These are phyloP conservation scores for Arthonia radiata DNA, from an alignment of 495 filamentous ascomycete species.

Conservation along the genomic window DNA sequence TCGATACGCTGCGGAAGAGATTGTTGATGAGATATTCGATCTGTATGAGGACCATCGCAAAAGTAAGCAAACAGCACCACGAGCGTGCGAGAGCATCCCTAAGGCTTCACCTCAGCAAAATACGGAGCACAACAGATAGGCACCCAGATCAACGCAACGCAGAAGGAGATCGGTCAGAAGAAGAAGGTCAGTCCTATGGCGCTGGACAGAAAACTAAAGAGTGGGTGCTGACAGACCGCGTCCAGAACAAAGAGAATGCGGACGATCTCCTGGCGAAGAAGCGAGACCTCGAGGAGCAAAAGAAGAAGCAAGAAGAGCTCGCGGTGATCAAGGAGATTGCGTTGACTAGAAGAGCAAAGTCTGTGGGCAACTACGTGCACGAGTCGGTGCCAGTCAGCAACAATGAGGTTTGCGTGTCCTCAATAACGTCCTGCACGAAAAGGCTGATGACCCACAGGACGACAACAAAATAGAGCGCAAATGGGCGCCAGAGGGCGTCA, in stretches of 20 bases:
- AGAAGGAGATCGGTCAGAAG: constrained; percentile 75
- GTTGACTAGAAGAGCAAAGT: constrained; percentile 52
- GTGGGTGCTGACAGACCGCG: too few relatives aligned
- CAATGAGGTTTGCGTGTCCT: constrained; percentile 42
- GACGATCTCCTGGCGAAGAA: constrained; percentile 52
- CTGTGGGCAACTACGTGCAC: constrained; percentile 85
- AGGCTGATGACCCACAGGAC: constrained; percentile 22
- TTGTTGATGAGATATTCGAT: constrained; percentile 72
- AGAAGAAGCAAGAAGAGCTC: constrained; percentile 47
- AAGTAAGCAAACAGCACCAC: constrained; percentile 23
- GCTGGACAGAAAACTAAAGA: too few relatives aligned
- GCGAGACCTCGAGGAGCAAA: constrained; percentile 46
- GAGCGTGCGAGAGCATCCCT: neutral
- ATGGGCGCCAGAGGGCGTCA: constrained; percentile 55
- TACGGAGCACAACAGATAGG: constrained; percentile 61
- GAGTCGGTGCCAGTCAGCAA: constrained; percentile 73
- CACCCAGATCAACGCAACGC: constrained; percentile 59
- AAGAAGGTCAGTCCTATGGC: constrained; percentile 72
- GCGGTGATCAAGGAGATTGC: constrained; percentile 48
- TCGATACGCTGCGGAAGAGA: constrained; percentile 52
- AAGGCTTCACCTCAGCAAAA: constrained; percentile 24
- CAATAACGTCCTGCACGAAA: neutral
- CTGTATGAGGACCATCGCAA: constrained; percentile 69
- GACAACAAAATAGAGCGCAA: constrained; percentile 50
- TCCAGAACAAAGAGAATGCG: constrained; percentile 66